Evolutionary conservation across 352 stramenopile species (phyloP), one percentile per base, ranked within the genome.

Genomic region (Pythium phragmitis): DNA sequence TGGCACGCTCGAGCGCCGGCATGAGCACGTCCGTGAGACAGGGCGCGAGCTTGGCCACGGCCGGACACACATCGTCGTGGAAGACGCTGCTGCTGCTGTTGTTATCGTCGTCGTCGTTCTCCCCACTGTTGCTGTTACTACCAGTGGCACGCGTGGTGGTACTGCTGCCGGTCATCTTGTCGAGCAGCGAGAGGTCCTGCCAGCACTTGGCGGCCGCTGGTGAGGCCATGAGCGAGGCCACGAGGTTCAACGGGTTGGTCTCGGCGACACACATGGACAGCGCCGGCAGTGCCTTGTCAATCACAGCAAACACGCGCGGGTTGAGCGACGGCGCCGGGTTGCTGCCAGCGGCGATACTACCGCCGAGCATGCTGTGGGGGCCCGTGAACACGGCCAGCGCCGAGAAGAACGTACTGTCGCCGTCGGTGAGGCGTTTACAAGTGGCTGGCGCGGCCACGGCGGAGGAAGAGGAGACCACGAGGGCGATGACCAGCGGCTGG

Each of bases 1-100:
- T 50, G 16, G 34, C 43, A n/a, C 3, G n/a, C 28, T 65, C 58
- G 9, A 65, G 3, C 8, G 42, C 37, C 5, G 58, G 58, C 13
- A 66, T n/a, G 11, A 66, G 50, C 37, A 66, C 60, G 33, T 66
- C 51, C 8, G 42, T 60, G 19, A 66, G 34, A 23, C 60, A 66
- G 19, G 60, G 60, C 3, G 45, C 50, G 33, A 66, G 30, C 7
- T 3, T 60, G 4, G 11, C 19, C 36, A 59, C 19, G 0, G n/a
- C 33, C 3, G 60, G 60, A 30, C 60, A 66, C 26, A 66, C 21
- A 0, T 37, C 28, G 19, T 66, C 50, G 9, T 41, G 28, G 60
- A 60, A 66, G 26, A 36, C 30, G 14, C 39, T 26, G 3, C 17
- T 46, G 19, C 16, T 28, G n/a, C 16, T 21, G 21, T 21, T 21